A percentile compares a stretch with the other conserved stretches of the same genome.
These are phyloP conservation scores for Dinochytrium kinnereticum DNA, from an alignment of 371 early-diverging fungal genomes.

Conservation along the genomic window DNA sequence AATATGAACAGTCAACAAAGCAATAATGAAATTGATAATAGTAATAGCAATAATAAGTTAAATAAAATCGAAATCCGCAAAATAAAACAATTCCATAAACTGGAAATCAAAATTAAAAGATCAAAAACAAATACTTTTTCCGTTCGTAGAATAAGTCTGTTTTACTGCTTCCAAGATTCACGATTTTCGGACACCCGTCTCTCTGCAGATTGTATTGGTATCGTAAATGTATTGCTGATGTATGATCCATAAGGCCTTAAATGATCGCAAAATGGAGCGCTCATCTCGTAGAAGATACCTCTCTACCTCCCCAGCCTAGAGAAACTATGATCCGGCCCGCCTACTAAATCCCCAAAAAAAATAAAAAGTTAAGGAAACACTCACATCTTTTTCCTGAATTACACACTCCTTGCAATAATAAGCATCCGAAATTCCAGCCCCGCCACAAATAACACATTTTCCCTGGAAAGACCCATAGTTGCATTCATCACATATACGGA, in stretches of 20 bases:
- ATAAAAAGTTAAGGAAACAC: constrained; percentile 22
- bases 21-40: neutral
- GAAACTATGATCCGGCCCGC: neutral
- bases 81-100: neutral
- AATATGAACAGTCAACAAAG: neutral
- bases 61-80: neutral
- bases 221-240: too few species aligned
- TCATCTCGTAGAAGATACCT: too few species aligned
- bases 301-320: too few species aligned
- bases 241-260: too few species aligned
- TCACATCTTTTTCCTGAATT: constrained; percentile 87
- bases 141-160: constrained; percentile 90
- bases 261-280: too few species aligned
- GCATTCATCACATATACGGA: constrained; percentile 96
- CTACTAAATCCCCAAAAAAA: neutral
- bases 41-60: neutral
- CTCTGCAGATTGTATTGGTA: constrained; percentile 58
- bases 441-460: constrained; percentile 92
- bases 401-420: constrained; percentile 95
- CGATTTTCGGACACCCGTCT: constrained; percentile 97
- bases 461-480: constrained; percentile 92
- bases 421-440: constrained; percentile 92
- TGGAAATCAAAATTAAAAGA: neutral
- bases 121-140: constrained; percentile 79
- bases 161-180: constrained; percentile 54